phyloP scores from a whole-genome alignment of 192 early-diverging fungal species.

The Rhizophagus sp. region DNA sequence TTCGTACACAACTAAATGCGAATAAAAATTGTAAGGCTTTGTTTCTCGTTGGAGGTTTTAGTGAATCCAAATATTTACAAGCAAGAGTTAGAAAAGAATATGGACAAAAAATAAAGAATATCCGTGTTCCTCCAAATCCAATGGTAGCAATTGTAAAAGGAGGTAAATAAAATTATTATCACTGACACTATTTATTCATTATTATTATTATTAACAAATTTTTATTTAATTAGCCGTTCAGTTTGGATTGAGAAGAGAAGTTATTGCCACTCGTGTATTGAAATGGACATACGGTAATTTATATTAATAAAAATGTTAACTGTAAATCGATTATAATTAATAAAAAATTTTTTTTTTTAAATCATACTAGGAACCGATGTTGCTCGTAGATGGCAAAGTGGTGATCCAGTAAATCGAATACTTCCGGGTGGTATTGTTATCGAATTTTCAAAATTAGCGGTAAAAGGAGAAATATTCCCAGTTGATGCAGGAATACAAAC shows the following conservation, averaged over 20 bases:
- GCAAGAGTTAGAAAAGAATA: slow-evolving; percentile 51
- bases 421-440: background rate
- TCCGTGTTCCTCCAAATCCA: slow-evolving; percentile 52
- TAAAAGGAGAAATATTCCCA: background rate
- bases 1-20: slow-evolving; percentile 51
- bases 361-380: background rate
- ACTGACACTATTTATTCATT: no score
- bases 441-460: background rate
- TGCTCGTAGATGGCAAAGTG: background rate
- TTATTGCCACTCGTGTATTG: slow-evolving; percentile 25
- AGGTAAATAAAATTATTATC: background rate
- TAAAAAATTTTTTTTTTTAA: background rate
- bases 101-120: slow-evolving; percentile 37
- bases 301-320: background rate
- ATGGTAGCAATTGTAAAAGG: slow-evolving; percentile 56
- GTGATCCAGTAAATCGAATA: background rate
- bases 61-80: slow-evolving; percentile 51
- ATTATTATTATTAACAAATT: background rate
- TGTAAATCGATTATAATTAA: background rate
- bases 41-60: slow-evolving; percentile 58
- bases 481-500: background rate
- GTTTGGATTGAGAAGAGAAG: slow-evolving; percentile 43
- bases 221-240: slow-evolving; percentile 39
- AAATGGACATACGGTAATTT: slow-evolving; percentile 19
- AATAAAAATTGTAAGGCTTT: slow-evolving; percentile 42